Evolutionary conservation across 352 stramenopile species (phyloP), one percentile per base, ranked within the genome.

Genomic region (Phytopythium oedochilum): DNA sequence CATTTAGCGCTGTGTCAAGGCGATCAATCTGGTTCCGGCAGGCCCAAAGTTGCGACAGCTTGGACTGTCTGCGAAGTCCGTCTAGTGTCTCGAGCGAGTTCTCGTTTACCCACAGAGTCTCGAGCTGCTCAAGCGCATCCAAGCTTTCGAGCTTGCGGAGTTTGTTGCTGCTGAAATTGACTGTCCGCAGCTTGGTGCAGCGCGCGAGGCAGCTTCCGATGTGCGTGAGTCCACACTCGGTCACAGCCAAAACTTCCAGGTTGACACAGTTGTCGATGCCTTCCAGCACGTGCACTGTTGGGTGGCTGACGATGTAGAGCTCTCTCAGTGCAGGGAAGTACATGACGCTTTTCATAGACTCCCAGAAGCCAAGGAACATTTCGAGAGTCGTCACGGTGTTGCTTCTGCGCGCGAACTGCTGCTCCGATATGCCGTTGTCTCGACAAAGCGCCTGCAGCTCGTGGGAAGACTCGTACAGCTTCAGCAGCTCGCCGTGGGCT

Each of bases 21-120:
- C 66, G 64, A 10, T 85, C 66, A 18, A 96, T 79, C 2, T 64
- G 66, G 58, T 97, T 97, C 7, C 83, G 63, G 36, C 75, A 85
- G 0, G 83, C 59, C 86, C 87, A 96, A 0, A 97, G 43, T 18
- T 88, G 67, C 46, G 57, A 78, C 32, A 95, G 53, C 5, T 78
- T 75, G 0, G 59, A 63, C 3, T 81, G 59, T 12, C 68, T 73
- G 56, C 71, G 78, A 8, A 96, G 49, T 8, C 79, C 75, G 9
- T 76, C 62, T 9, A 96, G 57, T 10, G 62, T 68, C 14, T 73
- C 66, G 26, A 96, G 70, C 17, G 64, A 34, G 40, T 96, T 96
- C 57, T 95, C 70, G 53, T 89, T 92, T 6, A 96, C 61, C 85
- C 83, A 96, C 20, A 96, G 58, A 18, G 61, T 71, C 43, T 96